Evolutionary conservation across 208 protist genomes (phyloP), one percentile per base, ranked within the genome.

Genomic region (Leishmania turanica): DNA sequence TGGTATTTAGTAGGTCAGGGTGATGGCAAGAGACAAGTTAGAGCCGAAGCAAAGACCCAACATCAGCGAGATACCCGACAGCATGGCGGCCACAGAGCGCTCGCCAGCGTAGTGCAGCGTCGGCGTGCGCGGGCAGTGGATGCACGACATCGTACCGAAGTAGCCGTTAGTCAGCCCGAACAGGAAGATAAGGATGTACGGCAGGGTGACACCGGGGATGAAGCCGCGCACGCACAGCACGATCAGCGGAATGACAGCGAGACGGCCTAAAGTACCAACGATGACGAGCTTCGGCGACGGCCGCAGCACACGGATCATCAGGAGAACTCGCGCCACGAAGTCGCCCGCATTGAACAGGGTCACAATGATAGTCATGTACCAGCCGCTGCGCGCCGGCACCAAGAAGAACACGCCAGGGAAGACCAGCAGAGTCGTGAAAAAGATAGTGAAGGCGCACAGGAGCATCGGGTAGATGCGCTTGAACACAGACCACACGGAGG

Each of bases 121-220:
- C 19, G 88, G 81, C 8, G 84, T 89, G 51, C 84, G 79, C 24
- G 92, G 84, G 69, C 86, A 88, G 79, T 92, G 84, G 76, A 98
- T 93, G 87, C 90, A 89, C 11, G 88, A 71, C 88, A 96, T 90
- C 47, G 85, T 85, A 40, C 88, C 91, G 75, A 91, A 91, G 86
- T 93, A 98, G 49, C 95, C 95, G 82, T 94, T 96, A n/a, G 91
- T 90, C 45, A 96, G 58, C 54, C 90, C 86, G 40, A 90, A 65
- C 47, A 93, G 34, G 34, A 87, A 40, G 42, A 87, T 89, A 54
- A 96, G 78, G 47, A 96, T 77, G 80, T 90, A 92, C n/a, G 92
- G 88, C 45, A 93, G 27, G 34, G 80, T 77, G 27, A 77, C 58
- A 40, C 88, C 86, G 37, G 56, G 40, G 73, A 97, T 94, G 75